Evolutionary conservation across 371 early-diverging fungal species (phyloP).

Genomic region (Mucor circinelloides): DNA sequence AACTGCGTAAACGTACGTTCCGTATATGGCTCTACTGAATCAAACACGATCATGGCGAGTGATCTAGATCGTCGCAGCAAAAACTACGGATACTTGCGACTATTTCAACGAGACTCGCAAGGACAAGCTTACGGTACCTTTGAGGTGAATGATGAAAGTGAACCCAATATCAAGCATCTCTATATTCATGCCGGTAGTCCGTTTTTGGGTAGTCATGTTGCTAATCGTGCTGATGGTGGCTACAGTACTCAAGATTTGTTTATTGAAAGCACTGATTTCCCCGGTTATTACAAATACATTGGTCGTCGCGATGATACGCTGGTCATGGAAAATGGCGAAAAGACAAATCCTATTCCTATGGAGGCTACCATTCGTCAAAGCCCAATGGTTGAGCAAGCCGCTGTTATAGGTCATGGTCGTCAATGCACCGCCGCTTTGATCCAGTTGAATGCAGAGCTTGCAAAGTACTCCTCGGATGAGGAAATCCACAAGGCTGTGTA

Average conservation of each 20-base stretch:
- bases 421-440: slow-evolving; percentile 35
- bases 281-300: slow-evolving; percentile 21
- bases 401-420: slow-evolving; percentile 31
- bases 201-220: slow-evolving; percentile 16
- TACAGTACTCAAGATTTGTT: slow-evolving; percentile 40
- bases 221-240: slow-evolving; percentile 31
- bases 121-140: slow-evolving; percentile 3
- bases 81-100: slow-evolving; percentile 2
- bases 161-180: slow-evolving; percentile 16
- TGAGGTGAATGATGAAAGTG: not conserved
- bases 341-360: slow-evolving; percentile 44
- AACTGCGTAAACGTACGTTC: slow-evolving; percentile 8
- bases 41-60: not conserved
- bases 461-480: not conserved
- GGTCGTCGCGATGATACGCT: slow-evolving; percentile 43
- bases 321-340: slow-evolving; percentile 48
- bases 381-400: slow-evolving; percentile 24
- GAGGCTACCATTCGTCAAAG: slow-evolving; percentile 27
- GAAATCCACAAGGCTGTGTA: not conserved
- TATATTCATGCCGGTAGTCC: slow-evolving; percentile 10
- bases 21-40: slow-evolving; percentile 20
- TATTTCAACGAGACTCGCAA: not conserved
- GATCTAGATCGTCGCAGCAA: not conserved
- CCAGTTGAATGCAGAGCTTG: not conserved
- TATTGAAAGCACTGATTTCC: slow-evolving; percentile 2